phyloP scores from a whole-genome alignment of 2,329 filamentous ascomycete species.

The Fusarium beomiforme region DNA sequence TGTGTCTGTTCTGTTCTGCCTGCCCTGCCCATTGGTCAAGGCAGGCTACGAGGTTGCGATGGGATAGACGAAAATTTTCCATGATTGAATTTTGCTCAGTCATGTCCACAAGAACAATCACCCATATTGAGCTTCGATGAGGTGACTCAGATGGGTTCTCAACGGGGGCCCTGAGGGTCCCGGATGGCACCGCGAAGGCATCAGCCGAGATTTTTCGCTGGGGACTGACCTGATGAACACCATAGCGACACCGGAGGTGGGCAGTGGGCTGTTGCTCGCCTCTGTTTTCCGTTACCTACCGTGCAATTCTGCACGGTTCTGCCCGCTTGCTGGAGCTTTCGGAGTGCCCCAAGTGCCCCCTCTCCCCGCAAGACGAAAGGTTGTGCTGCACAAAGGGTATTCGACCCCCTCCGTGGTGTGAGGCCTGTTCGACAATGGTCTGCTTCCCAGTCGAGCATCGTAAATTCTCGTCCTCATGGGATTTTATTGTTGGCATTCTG shows the following conservation, averaged over 20 bases:
- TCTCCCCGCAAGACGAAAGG: constrained; percentile 30
- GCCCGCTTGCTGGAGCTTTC: constrained; percentile 36
- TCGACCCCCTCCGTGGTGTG: constrained; percentile 40
- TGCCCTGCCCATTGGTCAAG: constrained; percentile 8
- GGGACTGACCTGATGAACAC: constrained; percentile 44
- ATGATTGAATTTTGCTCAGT: constrained; percentile 32
- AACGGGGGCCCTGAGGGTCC: constrained; percentile 37
- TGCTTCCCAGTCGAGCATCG: constrained; percentile 35
- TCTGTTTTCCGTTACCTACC: constrained; percentile 37
- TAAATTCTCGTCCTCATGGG: constrained; percentile 27
- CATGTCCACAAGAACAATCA: constrained; percentile 30
- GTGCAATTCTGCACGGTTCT: constrained; percentile 44
- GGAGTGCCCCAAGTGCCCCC: constrained; percentile 32
- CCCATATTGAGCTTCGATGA: constrained; percentile 38
- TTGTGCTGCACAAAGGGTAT: constrained; percentile 33
- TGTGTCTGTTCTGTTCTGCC: constrained; percentile 18
- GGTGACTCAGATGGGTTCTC: constrained; percentile 41
- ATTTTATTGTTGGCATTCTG: constrained; percentile 32
- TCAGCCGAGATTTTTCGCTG: constrained; percentile 44
- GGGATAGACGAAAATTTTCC: constrained; percentile 31
- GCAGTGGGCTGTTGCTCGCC: constrained; percentile 44
- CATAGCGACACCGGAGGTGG: constrained; percentile 45
- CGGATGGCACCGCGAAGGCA: constrained; percentile 43
- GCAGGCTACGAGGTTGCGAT: constrained; percentile 30
- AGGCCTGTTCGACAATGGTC: constrained; percentile 37